Evolutionary conservation across 2,329 filamentous ascomycete genomes (phyloP), one percentile per base, ranked within the genome.

Genomic region (Mariannaea elegans): DNA sequence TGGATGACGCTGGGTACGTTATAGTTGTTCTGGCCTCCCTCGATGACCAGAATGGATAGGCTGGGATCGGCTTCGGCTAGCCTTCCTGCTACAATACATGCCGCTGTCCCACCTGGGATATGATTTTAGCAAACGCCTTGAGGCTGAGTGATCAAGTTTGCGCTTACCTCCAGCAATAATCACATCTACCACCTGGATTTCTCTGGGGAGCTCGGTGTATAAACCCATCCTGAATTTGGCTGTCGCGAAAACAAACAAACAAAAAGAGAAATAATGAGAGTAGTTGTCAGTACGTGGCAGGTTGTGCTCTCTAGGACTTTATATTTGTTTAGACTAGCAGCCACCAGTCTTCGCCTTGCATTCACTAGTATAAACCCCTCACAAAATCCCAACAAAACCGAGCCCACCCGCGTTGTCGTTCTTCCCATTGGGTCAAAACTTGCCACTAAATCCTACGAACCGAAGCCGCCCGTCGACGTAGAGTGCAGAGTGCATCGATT

Each of bases 21-120:
- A 18, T 64, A 63, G 47, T 73, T 73, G 44, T 75, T 62, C 13
- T 56, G 65, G 3, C 74, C 74, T 4, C 67, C 63, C 27, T 76
- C 74, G n/a, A 76, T 68, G 18, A 76, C 50, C 4, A 76, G 61
- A n/a, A 76, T 66, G 0, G 71, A 71, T 13, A 74, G 53, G 21
- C 50, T 55, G 7, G 72, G 71, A 23, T 74, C 64, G 2, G 67
- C 69, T 41, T 72, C 69, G 7, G 71, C 68, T 8, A 76, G 58
- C n/a, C 73, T 61, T 2, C 68, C 64, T 2, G 74, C 74, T 2
- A 75, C 54, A 13, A 76, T 65, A 16, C 72, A 73, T 48, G 68
- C 73, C 7, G 72, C 64, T 2, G 73, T 74, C 10, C 73, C 73
- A 4, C 73, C 73, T 75, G 34, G 7, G 31, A 31, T 16, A n/a